Conservation (phyloP, 176 grass and related monocot genomes). For the Bothriochloa decipiens region DNA sequence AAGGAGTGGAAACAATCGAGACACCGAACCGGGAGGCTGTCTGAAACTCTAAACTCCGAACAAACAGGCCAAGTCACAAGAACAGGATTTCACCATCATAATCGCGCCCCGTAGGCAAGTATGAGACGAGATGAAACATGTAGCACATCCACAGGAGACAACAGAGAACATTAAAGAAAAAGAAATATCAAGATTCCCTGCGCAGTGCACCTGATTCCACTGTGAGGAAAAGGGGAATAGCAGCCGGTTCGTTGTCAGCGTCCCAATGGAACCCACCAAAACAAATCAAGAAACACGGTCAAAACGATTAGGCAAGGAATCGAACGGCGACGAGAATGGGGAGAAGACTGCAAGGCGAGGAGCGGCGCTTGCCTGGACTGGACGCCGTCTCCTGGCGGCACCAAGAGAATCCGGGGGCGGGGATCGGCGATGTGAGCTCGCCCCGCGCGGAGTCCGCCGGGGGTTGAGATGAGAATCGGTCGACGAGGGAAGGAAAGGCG, state of each 20-base stretch:
- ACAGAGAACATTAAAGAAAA: background rate
- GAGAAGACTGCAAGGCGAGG: background rate
- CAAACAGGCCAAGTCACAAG: background rate
- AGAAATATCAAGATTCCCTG: background rate
- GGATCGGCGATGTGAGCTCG: background rate
- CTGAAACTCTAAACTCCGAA: slow-evolving; percentile 2
- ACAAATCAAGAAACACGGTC: background rate
- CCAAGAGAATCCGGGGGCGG: background rate
- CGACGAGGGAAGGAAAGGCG: background rate
- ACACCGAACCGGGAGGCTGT: background rate
- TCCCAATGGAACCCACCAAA: background rate
- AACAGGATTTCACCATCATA: background rate
- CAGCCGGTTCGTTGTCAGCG: background rate
- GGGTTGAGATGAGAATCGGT: slow-evolving; percentile 20
- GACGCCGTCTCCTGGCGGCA: background rate
- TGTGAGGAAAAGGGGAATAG: background rate
- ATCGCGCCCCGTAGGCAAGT: background rate
- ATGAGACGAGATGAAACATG: background rate
- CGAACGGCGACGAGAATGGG: background rate
- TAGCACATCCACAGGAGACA: background rate
- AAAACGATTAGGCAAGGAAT: background rate
- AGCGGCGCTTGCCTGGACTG: background rate
- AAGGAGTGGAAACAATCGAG: background rate
- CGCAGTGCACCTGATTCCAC: background rate
- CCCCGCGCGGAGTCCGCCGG: background rate